Evolutionary conservation across 441 rosid species (phyloP), one percentile per base, ranked within the genome.

Genomic region (Arabidopsis hybrid): DNA sequence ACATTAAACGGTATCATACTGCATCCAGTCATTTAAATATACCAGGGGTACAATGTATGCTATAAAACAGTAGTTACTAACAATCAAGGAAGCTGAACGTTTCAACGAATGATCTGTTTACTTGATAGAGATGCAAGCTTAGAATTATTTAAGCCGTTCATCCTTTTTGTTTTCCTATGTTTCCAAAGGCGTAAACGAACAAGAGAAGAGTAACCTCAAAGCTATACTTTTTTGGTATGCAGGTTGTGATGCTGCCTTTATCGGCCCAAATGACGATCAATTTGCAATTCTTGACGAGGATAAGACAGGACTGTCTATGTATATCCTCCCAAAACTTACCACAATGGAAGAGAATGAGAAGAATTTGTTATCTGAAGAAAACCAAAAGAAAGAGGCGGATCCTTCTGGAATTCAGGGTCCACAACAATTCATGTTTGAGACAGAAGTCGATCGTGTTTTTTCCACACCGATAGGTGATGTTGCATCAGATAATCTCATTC

Each of bases 231-330:
- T 50, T 34, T 5, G 40, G 26, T 61, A 67, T 80, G 45, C 79
- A 96, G 99, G 99, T 73, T 85, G 84, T 65, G 98, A 93, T 92
- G 99, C 95, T 26, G 98, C 98, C 68, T 91, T 96, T 70, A 84
- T 92, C 52, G 97, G 98, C 65, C 87, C 91, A 55, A 85, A 65
- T 78, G 99, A 96, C 47, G 85, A 87, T 79, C 97, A 96, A 43
- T 93, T 92, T 86, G 98, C 85, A 64, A 86, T 92, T 85, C 98
- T 96, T 65, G 98, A 92, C 67, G 92, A 91, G 70, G 98, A 96
- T 82, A 96, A 83, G 86, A 89, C 97, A 69, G 98, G 92, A 70
- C 80, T 93, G 73, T 84, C 87, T 57, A 75, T 96, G 72, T 96
- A 88, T 72, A 73, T 88, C 78, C 89, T 96, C 65, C 91, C 92